A percentile compares a stretch with the other conserved stretches of the same genome.
Conservation (phyloP, 1,139 yeast species). For the Hyphopichia buzzinii region DNA sequence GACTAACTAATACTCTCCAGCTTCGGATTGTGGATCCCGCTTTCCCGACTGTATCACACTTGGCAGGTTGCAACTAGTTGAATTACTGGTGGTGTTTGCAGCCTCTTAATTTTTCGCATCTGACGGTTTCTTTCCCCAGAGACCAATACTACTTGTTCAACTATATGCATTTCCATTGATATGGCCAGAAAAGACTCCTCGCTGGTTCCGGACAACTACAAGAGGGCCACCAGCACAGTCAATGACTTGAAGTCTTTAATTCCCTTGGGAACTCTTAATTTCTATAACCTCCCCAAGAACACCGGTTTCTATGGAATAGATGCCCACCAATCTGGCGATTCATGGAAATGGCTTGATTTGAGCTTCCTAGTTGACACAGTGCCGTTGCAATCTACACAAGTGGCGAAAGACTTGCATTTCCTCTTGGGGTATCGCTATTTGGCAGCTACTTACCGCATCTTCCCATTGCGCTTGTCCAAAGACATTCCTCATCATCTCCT, state of each 20-base stretch:
- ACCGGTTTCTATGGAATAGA: conserved; percentile 20
- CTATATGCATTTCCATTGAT: background rate
- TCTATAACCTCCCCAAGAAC: conserved; percentile 36
- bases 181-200: background rate
- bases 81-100: too few relatives aligned
- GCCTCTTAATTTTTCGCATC: too few relatives aligned
- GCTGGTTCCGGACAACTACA: background rate
- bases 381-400: conserved; percentile 12
- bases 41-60: too few relatives aligned
- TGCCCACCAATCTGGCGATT: conserved; percentile 24
- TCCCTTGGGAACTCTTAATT: conserved; percentile 49
- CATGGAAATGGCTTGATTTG: conserved; percentile 57
- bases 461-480: conserved; percentile 5
- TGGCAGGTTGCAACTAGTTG: background rate
- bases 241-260: conserved; percentile 39
- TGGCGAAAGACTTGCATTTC: conserved; percentile 36
- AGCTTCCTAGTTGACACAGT: conserved; percentile 16
- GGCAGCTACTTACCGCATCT: conserved; percentile 43
- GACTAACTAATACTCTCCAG: too few relatives aligned
- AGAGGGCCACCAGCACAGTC: conserved; percentile 10
- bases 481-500: conserved; percentile 2
- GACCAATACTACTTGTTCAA: too few relatives aligned
- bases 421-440: conserved; percentile 37
- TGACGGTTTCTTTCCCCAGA: background rate
- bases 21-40: too few relatives aligned